Conservation (phyloP, 2,329 filamentous ascomycete genomes). For the Exophiala sp. region DNA sequence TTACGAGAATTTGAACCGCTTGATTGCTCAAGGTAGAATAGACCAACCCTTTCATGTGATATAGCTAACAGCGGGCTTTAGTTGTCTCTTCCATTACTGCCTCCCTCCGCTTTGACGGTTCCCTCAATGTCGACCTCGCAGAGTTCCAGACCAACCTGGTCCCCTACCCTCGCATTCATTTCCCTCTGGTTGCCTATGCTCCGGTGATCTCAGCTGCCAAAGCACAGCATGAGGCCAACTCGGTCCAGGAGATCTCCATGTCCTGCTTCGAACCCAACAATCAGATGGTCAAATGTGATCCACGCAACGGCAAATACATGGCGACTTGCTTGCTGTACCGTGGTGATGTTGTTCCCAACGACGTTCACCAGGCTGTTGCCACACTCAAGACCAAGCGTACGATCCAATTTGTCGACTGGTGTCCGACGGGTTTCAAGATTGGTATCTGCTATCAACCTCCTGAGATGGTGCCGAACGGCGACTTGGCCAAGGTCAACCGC, state of each 20-base stretch:
- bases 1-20: slow-evolving; percentile 97
- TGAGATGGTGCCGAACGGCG: slow-evolving; percentile 90
- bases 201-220: slow-evolving; percentile 92
- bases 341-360: slow-evolving; percentile 95
- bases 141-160: slow-evolving; percentile 99
- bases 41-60: neutral
- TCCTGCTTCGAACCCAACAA: slow-evolving; percentile 99
- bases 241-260: slow-evolving; percentile 96
- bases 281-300: slow-evolving; percentile 99
- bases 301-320: slow-evolving; percentile 99
- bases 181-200: slow-evolving; percentile 94
- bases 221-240: slow-evolving; percentile 96
- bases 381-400: slow-evolving; percentile 99
- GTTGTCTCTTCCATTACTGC: slow-evolving; percentile 98
- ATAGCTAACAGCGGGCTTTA: slow-evolving; percentile 36
- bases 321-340: slow-evolving; percentile 96
- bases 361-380: slow-evolving; percentile 85
- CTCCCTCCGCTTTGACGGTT: slow-evolving; percentile 96
- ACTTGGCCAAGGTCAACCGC: slow-evolving; percentile 95
- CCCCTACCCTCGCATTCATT: slow-evolving; percentile 97
- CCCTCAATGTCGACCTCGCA: slow-evolving; percentile 97
- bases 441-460: slow-evolving; percentile 99
- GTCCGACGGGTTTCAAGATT: slow-evolving; percentile 99
- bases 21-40: slow-evolving; percentile 84
- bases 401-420: slow-evolving; percentile 99